These are phyloP conservation scores for Blastobotrys buckinghamii DNA, from an alignment of 1,139 yeast species.

Conservation along the genomic window DNA sequence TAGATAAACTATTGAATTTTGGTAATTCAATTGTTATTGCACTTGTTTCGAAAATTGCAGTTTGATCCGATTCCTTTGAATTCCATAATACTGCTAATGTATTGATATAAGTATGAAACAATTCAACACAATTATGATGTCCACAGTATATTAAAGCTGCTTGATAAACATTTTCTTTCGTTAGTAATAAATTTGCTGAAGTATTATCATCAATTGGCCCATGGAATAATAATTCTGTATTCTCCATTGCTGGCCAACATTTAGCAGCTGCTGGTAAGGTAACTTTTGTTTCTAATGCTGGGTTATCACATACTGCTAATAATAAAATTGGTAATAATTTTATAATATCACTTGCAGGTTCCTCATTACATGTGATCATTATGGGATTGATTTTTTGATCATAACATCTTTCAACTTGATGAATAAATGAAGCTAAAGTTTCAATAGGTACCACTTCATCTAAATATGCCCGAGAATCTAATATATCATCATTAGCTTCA, in stretches of 20 bases:
- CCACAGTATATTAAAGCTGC: slow-evolving; percentile 9
- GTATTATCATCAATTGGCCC: background rate
- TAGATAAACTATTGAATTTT: slow-evolving; percentile 2
- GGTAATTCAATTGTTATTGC: slow-evolving; percentile 7
- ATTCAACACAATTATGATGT: slow-evolving; percentile 5
- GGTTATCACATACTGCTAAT: slow-evolving; percentile 5
- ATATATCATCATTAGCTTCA: slow-evolving; percentile 1
- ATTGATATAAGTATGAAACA: slow-evolving; percentile 9
- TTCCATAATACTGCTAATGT: slow-evolving; percentile 10
- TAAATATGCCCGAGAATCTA: background rate
- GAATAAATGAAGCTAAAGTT: background rate
- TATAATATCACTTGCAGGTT: slow-evolving; percentile 6
- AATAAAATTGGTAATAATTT: slow-evolving; percentile 8
- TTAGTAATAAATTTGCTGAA: background rate
- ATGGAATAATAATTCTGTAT: background rate
- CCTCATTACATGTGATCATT: slow-evolving; percentile 3
- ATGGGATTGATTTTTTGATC: slow-evolving; percentile 4
- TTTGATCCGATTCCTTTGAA: background rate
- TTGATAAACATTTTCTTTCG: background rate
- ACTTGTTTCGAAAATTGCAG: slow-evolving; percentile 9
- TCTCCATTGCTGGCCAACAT: slow-evolving; percentile 8
- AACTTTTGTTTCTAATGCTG: background rate
- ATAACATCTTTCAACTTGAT: slow-evolving; percentile 1
- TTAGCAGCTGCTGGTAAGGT: slow-evolving; percentile 2
- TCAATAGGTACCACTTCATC: slow-evolving; percentile 4